These are phyloP conservation scores for Pythium graminicola DNA, from an alignment of 352 stramenopile genomes.

Conservation along the genomic window DNA sequence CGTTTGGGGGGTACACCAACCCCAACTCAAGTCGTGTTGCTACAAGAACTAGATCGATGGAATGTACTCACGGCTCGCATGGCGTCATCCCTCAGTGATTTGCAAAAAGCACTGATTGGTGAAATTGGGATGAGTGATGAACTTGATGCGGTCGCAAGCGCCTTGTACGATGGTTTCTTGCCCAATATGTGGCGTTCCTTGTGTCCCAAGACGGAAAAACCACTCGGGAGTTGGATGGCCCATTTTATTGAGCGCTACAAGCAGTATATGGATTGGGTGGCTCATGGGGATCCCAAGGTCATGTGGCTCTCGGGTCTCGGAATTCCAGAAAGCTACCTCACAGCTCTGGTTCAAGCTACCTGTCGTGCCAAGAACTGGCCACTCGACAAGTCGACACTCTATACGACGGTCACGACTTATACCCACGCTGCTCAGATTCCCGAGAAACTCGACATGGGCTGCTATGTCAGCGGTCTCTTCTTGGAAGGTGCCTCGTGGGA, in stretches of 20 bases:
- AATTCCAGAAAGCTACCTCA: conserved; percentile 95
- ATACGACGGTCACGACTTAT: conserved; percentile 89
- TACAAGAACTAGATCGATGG: conserved; percentile 95
- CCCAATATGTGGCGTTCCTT: conserved; percentile 88
- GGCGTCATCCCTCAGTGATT: conserved; percentile 74
- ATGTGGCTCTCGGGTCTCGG: conserved; percentile 94
- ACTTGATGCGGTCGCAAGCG: conserved; percentile 88
- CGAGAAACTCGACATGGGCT: conserved; percentile 72
- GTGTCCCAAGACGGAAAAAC: conserved; percentile 92
- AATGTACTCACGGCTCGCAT: conserved; percentile 88
- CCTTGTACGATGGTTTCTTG: conserved; percentile 91
- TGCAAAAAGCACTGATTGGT: conserved; percentile 90
- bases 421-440: conserved; percentile 59
- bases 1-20: conserved; percentile 60
- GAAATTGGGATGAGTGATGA: conserved; percentile 97
- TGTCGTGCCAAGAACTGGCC: conserved; percentile 92
- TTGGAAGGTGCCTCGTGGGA: conserved; percentile 94
- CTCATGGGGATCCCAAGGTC: conserved; percentile 82
- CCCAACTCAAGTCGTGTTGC: conserved; percentile 88
- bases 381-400: conserved; percentile 93
- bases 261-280: conserved; percentile 92
- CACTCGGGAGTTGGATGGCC: conserved; percentile 93
- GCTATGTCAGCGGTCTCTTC: conserved; percentile 90
- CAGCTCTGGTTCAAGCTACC: conserved; percentile 92
- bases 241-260: conserved; percentile 86